phyloP scores from a whole-genome alignment of 805 yeast genomes.

The Jamesozyma piceae region DNA sequence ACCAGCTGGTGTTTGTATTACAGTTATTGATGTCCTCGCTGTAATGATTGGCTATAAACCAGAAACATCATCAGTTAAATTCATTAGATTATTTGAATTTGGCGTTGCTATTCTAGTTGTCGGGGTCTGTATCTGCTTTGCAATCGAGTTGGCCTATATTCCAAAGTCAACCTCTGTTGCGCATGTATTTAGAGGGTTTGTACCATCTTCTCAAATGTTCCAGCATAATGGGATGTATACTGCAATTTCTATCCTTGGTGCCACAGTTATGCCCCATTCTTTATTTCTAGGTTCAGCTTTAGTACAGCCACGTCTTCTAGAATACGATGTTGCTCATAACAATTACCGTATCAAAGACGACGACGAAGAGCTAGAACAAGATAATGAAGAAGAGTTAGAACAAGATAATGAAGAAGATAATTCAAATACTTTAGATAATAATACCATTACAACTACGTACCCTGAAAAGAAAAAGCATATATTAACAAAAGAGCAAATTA shows the following conservation, averaged over 20 bases:
- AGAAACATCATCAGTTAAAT: conserved; percentile 60
- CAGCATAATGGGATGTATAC: conserved; percentile 60
- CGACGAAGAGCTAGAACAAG: too few relatives aligned
- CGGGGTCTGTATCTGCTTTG: conserved; percentile 70
- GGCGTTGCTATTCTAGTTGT: conserved; percentile 64
- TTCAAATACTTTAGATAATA: too few relatives aligned
- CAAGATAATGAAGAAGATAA: conserved; percentile 1
- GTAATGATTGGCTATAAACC: conserved; percentile 74
- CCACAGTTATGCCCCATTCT: conserved; percentile 92
- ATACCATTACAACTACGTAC: conserved; percentile 2
- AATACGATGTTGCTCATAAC: conserved; percentile 57
- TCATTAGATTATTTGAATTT: conserved; percentile 65
- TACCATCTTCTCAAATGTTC: conserved; percentile 46
- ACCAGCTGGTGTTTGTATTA: conserved; percentile 66
- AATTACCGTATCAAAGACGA: conserved; percentile 33
- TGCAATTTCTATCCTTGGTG: conserved; percentile 78
- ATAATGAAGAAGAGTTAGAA: too few relatives aligned
- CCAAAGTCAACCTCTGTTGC: conserved; percentile 36
- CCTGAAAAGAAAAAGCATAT: conserved; percentile 9
- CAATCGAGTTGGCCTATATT: conserved; percentile 57
- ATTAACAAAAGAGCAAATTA: conserved; percentile 17
- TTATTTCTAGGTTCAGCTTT: conserved; percentile 77
- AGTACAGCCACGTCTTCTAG: conserved; percentile 75
- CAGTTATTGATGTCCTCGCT: conserved; percentile 71
- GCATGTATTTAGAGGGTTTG: conserved; percentile 53